These are phyloP conservation scores for Penicillium oxalicum DNA, from an alignment of 2,329 filamentous ascomycete species.

Conservation along the genomic window DNA sequence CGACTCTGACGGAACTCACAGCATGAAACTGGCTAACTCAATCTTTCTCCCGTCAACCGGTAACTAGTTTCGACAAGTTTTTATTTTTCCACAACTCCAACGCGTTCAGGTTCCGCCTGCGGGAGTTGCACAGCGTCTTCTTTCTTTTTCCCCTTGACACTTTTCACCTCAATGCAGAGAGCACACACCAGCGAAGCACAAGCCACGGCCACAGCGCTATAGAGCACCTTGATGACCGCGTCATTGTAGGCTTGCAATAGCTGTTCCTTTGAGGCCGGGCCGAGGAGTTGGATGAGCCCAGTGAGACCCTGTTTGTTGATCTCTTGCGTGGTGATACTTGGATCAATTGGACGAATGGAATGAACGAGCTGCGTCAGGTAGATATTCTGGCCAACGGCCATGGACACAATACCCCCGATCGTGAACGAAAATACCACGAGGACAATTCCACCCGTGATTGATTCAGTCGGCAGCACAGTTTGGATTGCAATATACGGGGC, in stretches of 20 bases:
- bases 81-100: too few relatives aligned
- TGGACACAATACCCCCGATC: slow-evolving; percentile 40
- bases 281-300: not conserved
- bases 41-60: too few relatives aligned
- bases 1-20: too few relatives aligned
- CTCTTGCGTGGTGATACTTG: not conserved
- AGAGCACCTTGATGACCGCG: slow-evolving; percentile 3
- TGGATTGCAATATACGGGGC: not conserved
- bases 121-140: not conserved
- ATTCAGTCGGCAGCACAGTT: not conserved
- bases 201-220: slow-evolving; percentile 1
- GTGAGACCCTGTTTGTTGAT: slow-evolving; percentile 1
- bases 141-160: not conserved
- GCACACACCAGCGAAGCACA: not conserved
- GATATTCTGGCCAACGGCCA: slow-evolving; percentile 47
- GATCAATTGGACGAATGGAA: slow-evolving; percentile 8
- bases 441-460: slow-evolving; percentile 24
- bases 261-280: not conserved
- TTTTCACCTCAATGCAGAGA: not conserved
- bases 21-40: too few relatives aligned
- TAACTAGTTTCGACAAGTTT: too few relatives aligned
- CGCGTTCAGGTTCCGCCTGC: too few relatives aligned
- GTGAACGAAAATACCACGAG: slow-evolving; percentile 33
- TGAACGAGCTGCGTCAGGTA: slow-evolving; percentile 38
- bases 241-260: slow-evolving; percentile 5